Evolutionary conservation across 305 asterid species (phyloP).

Genomic region (Solanum hybrid): DNA sequence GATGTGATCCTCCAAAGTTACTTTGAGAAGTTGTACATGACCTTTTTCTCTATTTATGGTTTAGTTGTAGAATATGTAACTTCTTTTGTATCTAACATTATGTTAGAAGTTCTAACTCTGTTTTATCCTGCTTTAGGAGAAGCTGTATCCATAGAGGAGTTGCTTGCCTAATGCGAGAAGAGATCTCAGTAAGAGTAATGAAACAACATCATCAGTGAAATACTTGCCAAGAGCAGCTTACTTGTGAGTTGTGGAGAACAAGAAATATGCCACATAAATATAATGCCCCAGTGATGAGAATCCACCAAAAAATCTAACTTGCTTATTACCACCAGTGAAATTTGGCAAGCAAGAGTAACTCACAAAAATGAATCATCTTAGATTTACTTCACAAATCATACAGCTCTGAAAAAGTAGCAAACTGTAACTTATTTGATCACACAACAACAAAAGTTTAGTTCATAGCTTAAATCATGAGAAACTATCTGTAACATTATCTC

Average conservation of each 20-base stretch:
- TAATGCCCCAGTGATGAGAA: constrained; percentile 69
- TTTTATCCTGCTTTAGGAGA: background rate
- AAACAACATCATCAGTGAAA: background rate
- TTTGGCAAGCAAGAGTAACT: background rate
- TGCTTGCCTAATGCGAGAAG: background rate
- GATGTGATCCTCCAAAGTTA: background rate
- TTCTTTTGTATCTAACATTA: background rate
- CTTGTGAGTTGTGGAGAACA: constrained; percentile 84
- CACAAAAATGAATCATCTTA: background rate
- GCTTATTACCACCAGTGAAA: background rate
- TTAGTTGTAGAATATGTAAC: background rate
- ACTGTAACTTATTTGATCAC: background rate
- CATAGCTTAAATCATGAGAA: background rate
- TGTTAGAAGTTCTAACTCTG: background rate
- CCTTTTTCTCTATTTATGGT: background rate
- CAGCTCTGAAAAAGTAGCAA: background rate
- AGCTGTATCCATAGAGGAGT: background rate
- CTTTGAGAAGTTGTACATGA: background rate
- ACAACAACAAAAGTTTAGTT: background rate
- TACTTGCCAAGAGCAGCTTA: constrained; percentile 16
- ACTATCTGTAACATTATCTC: background rate
- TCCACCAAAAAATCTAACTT: constrained; percentile 45
- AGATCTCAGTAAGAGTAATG: background rate
- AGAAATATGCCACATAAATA: constrained; percentile 66
- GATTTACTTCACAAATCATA: background rate